These are phyloP conservation scores for Medicago ruthenica DNA, from an alignment of 306 rosid species.

Conservation along the genomic window DNA sequence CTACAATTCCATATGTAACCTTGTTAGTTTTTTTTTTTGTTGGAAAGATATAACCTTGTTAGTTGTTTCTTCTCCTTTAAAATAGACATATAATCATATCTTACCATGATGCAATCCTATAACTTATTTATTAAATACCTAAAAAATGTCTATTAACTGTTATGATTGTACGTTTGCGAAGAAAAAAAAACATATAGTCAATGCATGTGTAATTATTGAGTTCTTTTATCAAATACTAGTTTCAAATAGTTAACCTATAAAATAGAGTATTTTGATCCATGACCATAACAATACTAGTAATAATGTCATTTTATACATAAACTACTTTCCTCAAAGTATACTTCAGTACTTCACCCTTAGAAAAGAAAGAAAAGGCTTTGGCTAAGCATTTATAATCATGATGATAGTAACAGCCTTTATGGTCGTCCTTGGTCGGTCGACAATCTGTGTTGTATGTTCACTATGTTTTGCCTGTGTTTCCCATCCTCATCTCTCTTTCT, in stretches of 20 bases:
- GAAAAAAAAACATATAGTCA: neutral
- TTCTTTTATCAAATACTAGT: neutral
- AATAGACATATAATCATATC: neutral
- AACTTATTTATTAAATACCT: neutral
- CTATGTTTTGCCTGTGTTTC: slow-evolving; percentile 66
- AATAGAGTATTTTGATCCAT: neutral
- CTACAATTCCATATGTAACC: too few species aligned
- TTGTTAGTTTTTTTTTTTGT: too few species aligned
- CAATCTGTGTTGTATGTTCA: slow-evolving; percentile 80
- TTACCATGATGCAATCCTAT: neutral
- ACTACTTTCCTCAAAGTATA: neutral
- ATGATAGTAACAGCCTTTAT: slow-evolving; percentile 75
- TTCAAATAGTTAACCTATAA: neutral
- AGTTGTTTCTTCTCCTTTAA: too few species aligned
- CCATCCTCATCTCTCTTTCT: slow-evolving; percentile 40
- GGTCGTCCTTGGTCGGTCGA: slow-evolving; percentile 85
- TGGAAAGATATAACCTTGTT: too few species aligned
- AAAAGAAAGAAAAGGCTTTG: slow-evolving; percentile 33
- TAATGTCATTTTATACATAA: neutral
- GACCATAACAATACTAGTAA: neutral
- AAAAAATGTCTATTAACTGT: too few species aligned
- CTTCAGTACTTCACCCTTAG: neutral
- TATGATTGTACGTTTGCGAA: neutral
- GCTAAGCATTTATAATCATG: slow-evolving; percentile 60
- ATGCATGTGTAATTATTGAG: slow-evolving; percentile 1